These are phyloP conservation scores for Torulaspora gathmanii DNA, from an alignment of 805 yeast species.

Conservation along the genomic window DNA sequence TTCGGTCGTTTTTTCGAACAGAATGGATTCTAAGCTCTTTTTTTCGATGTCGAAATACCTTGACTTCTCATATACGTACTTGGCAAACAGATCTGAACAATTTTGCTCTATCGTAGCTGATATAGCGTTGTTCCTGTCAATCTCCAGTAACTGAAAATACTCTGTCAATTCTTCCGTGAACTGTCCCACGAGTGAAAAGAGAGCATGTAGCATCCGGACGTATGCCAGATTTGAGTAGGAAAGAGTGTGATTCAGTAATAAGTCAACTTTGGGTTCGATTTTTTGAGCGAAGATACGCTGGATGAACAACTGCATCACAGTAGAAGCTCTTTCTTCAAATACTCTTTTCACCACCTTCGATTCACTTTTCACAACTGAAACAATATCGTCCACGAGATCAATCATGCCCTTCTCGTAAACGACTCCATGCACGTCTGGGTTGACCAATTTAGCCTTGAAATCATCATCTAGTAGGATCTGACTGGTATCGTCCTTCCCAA, in stretches of 20 bases:
- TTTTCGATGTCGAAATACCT: constrained; percentile 69
- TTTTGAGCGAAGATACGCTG: constrained; percentile 76
- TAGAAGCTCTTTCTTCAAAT: constrained; percentile 58
- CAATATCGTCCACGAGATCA: constrained; percentile 50
- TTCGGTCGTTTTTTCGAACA: constrained; percentile 32
- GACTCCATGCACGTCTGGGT: constrained; percentile 50
- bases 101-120: constrained; percentile 60
- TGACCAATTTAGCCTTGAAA: constrained; percentile 56
- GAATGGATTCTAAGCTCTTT: constrained; percentile 50
- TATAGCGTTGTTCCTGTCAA: constrained; percentile 39
- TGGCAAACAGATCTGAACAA: constrained; percentile 66
- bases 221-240: constrained; percentile 64
- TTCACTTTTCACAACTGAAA: constrained; percentile 61
- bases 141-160: constrained; percentile 47
- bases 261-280: constrained; percentile 51
- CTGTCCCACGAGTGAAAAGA: constrained; percentile 54
- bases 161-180: constrained; percentile 63
- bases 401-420: constrained; percentile 51
- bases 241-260: constrained; percentile 57
- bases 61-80: constrained; percentile 56
- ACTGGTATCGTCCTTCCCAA: constrained; percentile 28
- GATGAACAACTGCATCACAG: constrained; percentile 64
- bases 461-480: constrained; percentile 40
- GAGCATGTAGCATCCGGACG: constrained; percentile 65
- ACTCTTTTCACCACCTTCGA: constrained; percentile 68